Base-by-base conservation (phyloP, 73 alveolate genomes). In the Paramecium pentaurelia region DNA sequence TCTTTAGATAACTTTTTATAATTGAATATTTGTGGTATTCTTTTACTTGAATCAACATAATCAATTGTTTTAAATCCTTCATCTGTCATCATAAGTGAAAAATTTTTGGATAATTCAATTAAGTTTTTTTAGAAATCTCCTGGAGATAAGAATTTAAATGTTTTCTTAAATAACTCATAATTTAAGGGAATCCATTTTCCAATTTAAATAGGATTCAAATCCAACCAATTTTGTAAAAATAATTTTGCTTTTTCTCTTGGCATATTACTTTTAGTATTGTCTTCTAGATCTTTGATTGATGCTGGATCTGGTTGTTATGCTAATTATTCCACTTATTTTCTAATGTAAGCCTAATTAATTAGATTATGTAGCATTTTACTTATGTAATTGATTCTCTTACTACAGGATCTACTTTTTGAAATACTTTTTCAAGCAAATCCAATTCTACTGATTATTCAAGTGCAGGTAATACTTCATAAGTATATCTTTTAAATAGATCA, bases 301-400 rank as follows among this genome's bases (percentile, higher is more conserved):
- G 71, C 18, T 11, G 47, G 45, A 44, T 42, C 71, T 22, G 91
- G 91, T 27, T 34, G n/a, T 25, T 32, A 32, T 9, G 71, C 71
- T 44, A 42, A 80, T 80, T 80, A 80, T 80, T 80, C 71, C 25
- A 80, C 91, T 47, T 80, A 80, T 27, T 80, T 80, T 80, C 91
- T 80, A 8, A 80, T 12, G 16, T 80, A 80, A 12, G 91, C 44
- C 91, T 80, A 54, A n/a, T 54, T 54, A 54, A 54, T n/a, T 25
- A 12, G 3, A 49, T 32, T 11, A 44, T 44, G 9, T 25, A 12
- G 6, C 1, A 14, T 9, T 6, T 20, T 80, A 80, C 91, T 80
- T 80, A 80, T 44, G 73, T 80, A 11, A 80, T 44, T 80, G 91
- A 80, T 44, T 80, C 91, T 49, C 73, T 80, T 22, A 80, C 71